phyloP scores from a whole-genome alignment of 2,329 filamentous ascomycete genomes.

The Hymenoscyphus albidus region DNA sequence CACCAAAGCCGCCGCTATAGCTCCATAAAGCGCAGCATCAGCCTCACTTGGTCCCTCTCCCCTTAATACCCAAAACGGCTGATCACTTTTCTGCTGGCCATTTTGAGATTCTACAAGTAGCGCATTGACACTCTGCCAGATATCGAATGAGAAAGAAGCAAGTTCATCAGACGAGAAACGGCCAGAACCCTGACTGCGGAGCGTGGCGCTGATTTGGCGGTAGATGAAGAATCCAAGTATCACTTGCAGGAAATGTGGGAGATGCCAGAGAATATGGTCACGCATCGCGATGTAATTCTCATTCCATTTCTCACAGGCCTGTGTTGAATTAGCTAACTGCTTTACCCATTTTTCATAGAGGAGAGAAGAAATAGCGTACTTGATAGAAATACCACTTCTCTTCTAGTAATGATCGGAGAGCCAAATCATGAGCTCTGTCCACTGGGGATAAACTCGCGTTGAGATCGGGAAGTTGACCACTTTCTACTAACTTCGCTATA shows the following conservation, averaged over 20 bases:
- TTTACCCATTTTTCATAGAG: not conserved
- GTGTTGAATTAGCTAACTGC: not conserved
- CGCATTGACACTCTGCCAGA: slow-evolving; percentile 50
- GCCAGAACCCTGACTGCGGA: slow-evolving; percentile 54
- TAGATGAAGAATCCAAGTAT: slow-evolving; percentile 50
- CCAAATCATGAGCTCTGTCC: slow-evolving; percentile 47
- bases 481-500: slow-evolving; percentile 41
- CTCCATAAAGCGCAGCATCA: slow-evolving; percentile 55
- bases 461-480: slow-evolving; percentile 44
- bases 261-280: slow-evolving; percentile 42
- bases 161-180: slow-evolving; percentile 50
- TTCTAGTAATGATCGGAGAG: slow-evolving; percentile 52
- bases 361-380: slow-evolving; percentile 31
- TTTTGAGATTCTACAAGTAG: slow-evolving; percentile 40
- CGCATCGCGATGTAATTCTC: slow-evolving; percentile 59
- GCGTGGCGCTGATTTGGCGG: slow-evolving; percentile 39
- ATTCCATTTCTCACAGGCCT: slow-evolving; percentile 53
- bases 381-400: slow-evolving; percentile 58
- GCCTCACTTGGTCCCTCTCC: slow-evolving; percentile 51
- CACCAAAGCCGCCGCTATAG: slow-evolving; percentile 49
- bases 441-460: slow-evolving; percentile 41
- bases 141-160: slow-evolving; percentile 42
- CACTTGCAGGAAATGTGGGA: slow-evolving; percentile 50
- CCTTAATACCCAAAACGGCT: slow-evolving; percentile 56
- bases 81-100: slow-evolving; percentile 26